Conservation (phyloP, 1,139 yeast species). For the Lodderomyces margitis region DNA sequence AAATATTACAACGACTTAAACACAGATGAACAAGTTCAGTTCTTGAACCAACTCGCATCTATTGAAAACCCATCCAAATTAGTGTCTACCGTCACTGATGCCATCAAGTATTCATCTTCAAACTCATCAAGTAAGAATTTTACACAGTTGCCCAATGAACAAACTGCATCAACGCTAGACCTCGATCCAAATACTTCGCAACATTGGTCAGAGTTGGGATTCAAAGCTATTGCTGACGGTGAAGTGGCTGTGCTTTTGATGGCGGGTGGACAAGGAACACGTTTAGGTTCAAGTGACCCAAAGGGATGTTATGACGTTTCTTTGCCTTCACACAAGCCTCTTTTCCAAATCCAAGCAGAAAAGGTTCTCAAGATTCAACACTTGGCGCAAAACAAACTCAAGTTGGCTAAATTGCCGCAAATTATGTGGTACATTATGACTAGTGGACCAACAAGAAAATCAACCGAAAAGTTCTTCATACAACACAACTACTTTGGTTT, state of each 20-base stretch:
- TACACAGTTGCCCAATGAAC: constrained; percentile 50
- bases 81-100: constrained; percentile 45
- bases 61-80: constrained; percentile 43
- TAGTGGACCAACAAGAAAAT: constrained; percentile 77
- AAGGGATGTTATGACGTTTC: constrained; percentile 92
- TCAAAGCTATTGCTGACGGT: constrained; percentile 63
- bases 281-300: constrained; percentile 85
- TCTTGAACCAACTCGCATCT: constrained; percentile 37
- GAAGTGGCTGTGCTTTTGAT: constrained; percentile 86
- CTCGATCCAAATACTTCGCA: constrained; percentile 25
- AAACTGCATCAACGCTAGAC: constrained; percentile 52
- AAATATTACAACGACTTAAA: constrained; percentile 38
- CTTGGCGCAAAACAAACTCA: constrained; percentile 33
- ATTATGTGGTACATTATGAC: constrained; percentile 96
- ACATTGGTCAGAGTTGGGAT: constrained; percentile 60
- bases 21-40: constrained; percentile 26
- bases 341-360: constrained; percentile 93
- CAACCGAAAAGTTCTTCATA: constrained; percentile 73
- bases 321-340: constrained; percentile 77
- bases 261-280: constrained; percentile 99
- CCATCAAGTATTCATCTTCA: constrained; percentile 41
- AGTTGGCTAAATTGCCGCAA: constrained; percentile 22
- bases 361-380: constrained; percentile 64
- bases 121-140: constrained; percentile 37
- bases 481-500: constrained; percentile 71